Evolutionary conservation across 1,139 yeast species (phyloP), one percentile per base, ranked within the genome.

Genomic region (Saccharomyces hybrid): DNA sequence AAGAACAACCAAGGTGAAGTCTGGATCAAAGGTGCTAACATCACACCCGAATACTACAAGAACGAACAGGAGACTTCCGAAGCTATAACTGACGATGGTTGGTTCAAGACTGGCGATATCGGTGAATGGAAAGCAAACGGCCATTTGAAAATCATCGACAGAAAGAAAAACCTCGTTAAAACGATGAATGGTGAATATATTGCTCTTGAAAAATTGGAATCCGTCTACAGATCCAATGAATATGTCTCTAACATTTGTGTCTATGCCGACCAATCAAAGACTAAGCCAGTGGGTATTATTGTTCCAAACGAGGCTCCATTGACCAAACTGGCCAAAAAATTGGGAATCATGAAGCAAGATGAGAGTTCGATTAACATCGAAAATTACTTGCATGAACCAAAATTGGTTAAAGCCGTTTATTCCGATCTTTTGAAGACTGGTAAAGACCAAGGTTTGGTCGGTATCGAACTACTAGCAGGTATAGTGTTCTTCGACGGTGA

Each of bases 41-140:
- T 93, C 52, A 78, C 86, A 41, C 74, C 79, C 42, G 90, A 87
- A 67, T 93, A 93, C 75, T 93, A 79, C 76, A 81, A 85, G 71
- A 91, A 93, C 70, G 86, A 82, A 56, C 77, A 83, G 70, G 98
- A 91, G 73, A 93, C 97, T 27, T 72, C 76, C 52, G 83, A 74
- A 32, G 88, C 96, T 0, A 84, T 88, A 65, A 82, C 88, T 52
- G 77, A 77, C 54, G 97, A 89, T 61, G 70, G 69, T 16, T 93
- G 97, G 97, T 93, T 93, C 77, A 81, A 77, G 70, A 93, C 99
- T 48, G 99, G 99, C 72, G 99, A 93, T 73, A 89, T 93, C 71
- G 97, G 95, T 69, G 93, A 89, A 75, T 90, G 97, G 96, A 80
- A 93, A 50, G 60, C 82, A 16, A 79, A 77, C 61, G 99, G 99